phyloP scores from a whole-genome alignment of 768 basidiomycete genomes.

The Xerocomellus chrysenteron region DNA sequence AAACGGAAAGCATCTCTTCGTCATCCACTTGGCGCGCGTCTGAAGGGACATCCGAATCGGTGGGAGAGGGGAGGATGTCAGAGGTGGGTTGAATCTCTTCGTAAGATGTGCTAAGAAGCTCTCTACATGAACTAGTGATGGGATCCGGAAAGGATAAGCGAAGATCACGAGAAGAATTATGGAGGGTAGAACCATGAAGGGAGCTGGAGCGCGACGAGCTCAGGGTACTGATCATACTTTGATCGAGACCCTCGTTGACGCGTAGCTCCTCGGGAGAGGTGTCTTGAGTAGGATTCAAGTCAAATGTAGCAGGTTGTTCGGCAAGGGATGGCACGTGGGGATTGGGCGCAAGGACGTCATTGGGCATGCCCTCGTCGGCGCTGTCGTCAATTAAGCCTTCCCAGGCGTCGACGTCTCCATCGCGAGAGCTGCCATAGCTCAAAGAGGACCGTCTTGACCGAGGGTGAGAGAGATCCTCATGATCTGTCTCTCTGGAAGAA shows the following conservation, averaged over 20 bases:
- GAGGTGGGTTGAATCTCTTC: slow-evolving; percentile 47
- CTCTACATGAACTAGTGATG: slow-evolving; percentile 66
- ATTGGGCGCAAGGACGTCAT: slow-evolving; percentile 22
- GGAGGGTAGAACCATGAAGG: slow-evolving; percentile 51
- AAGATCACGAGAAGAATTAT: slow-evolving; percentile 68
- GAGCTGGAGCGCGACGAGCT: slow-evolving; percentile 71
- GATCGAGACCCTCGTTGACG: slow-evolving; percentile 74
- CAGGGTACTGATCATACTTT: slow-evolving; percentile 80
- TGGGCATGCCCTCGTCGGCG: slow-evolving; percentile 45
- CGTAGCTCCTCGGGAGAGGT: slow-evolving; percentile 59
- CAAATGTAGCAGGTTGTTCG: slow-evolving; percentile 26
- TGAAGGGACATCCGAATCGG: slow-evolving; percentile 16
- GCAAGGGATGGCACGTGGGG: slow-evolving; percentile 23
- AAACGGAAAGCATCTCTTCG: slow-evolving; percentile 29
- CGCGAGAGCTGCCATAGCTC: slow-evolving; percentile 67
- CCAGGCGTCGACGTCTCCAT: slow-evolving; percentile 73
- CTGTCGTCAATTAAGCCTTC: slow-evolving; percentile 71
- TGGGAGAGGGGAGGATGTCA: slow-evolving; percentile 29
- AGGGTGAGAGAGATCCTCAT: slow-evolving; percentile 50
- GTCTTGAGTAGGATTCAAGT: slow-evolving; percentile 29
- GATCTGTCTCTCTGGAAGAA: slow-evolving; percentile 57
- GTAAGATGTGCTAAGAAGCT: slow-evolving; percentile 55
- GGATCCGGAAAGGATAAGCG: slow-evolving; percentile 84
- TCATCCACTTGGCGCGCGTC: slow-evolving; percentile 28
- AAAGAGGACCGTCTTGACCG: slow-evolving; percentile 68